phyloP scores from a whole-genome alignment of 169 alveolate species.

The Blepharisma undulans region DNA sequence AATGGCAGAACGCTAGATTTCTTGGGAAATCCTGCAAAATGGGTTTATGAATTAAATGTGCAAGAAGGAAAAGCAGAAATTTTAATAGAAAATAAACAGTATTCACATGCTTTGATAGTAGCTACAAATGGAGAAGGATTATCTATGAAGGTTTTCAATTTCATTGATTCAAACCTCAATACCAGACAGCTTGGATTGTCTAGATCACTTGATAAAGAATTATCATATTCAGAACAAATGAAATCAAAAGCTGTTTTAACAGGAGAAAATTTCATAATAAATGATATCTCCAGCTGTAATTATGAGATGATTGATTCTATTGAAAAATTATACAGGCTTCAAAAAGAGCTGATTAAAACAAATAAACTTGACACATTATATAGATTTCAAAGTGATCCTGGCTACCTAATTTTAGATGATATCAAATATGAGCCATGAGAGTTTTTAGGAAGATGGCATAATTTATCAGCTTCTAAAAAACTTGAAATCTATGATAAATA shows the following conservation, averaged over 20 bases:
- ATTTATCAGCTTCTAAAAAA: conserved; percentile 39
- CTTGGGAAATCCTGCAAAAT: neutral
- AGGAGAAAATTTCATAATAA: neutral
- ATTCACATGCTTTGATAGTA: neutral
- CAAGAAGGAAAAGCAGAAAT: conserved; percentile 2
- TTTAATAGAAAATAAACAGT: neutral
- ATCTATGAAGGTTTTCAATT: neutral
- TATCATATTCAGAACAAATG: neutral
- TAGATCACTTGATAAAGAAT: neutral
- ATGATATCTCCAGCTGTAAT: neutral
- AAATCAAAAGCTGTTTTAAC: neutral
- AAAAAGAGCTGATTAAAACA: neutral
- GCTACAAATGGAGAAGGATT: neutral
- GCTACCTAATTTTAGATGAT: no score
- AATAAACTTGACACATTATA: neutral
- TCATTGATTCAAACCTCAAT: neutral
- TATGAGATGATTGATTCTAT: conserved; percentile 1
- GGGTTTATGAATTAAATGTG: neutral
- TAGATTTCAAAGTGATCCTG: no score
- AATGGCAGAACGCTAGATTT: neutral
- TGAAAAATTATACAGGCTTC: neutral
- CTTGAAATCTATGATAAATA: conserved; percentile 38
- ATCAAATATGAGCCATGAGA: conserved; percentile 1
- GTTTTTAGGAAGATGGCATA: conserved; percentile 45
- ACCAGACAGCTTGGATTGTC: neutral